phyloP scores from a whole-genome alignment of 768 basidiomycete genomes.

The Naganishia randhawae region DNA sequence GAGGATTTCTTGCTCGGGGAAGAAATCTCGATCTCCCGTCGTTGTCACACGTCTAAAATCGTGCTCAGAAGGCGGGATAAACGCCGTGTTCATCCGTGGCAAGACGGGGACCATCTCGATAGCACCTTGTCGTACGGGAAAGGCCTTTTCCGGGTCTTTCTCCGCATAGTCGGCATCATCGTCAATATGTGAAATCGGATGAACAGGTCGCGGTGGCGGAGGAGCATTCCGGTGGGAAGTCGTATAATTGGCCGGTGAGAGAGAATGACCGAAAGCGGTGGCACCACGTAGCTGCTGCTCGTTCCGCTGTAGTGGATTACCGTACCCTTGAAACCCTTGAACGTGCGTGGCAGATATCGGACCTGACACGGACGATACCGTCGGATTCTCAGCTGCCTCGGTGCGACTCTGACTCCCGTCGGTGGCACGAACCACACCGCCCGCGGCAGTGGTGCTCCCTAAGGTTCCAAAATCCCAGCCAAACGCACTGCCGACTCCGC shows the following conservation, averaged over 20 bases:
- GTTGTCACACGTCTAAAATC: background rate
- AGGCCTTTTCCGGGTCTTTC: conserved; percentile 8
- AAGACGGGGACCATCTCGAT: conserved; percentile 17
- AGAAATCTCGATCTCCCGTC: background rate
- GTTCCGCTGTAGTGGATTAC: background rate
- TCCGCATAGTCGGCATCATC: background rate
- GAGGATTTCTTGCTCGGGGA: conserved; percentile 2
- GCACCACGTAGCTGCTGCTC: background rate
- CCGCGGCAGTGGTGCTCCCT: background rate
- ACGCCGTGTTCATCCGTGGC: background rate
- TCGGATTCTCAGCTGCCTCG: background rate
- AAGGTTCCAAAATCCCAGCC: conserved; percentile 8
- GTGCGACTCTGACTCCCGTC: background rate
- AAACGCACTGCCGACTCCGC: conserved; percentile 2
- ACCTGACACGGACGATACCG: conserved; percentile 1
- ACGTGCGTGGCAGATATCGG: conserved; percentile 9
- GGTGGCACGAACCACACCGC: background rate
- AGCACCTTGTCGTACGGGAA: background rate
- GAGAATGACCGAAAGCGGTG: background rate
- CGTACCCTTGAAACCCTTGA: conserved; percentile 4
- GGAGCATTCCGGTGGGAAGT: background rate
- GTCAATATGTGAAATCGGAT: background rate
- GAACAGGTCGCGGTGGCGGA: background rate
- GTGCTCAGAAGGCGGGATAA: background rate
- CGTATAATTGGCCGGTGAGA: background rate